Evolutionary conservation across 306 rosid species (phyloP), one percentile per base, ranked within the genome.

Genomic region (Cucurbita moschata): DNA sequence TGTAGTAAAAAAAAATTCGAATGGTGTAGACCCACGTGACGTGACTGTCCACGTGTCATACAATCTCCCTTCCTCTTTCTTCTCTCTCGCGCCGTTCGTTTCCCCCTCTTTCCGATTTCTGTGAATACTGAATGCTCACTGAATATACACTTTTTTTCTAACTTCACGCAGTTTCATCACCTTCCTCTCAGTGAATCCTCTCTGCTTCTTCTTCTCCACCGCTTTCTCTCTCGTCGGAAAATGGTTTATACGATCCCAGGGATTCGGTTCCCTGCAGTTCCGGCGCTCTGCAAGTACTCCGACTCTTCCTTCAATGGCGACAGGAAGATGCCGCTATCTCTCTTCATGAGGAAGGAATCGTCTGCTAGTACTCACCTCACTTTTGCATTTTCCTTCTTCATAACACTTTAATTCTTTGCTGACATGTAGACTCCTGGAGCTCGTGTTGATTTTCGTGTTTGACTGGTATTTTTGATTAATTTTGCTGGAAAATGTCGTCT

Each of bases 221-320:
- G 7, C 9, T 12, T 50, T 38, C 42, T 14, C 10, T 7, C 46
- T 26, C 54, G 7, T 44, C 21, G 10, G 12, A 19, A 8, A 56
- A 90, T 90, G 98, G 94, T 86, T 77, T 90, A 85, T 15, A 87
- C 98, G 1, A 63, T 90, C 64, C 84, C 96, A 3, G 97, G 95
- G 54, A 79, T 94, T 58, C 89, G 92, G 47, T 83, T 89, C 78
- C 90, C 95, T 13, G 80, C 73, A 7, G 37, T 80, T 78, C 88
- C 90, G 43, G 74, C 93, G 8, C 26, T 62, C 21, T 72, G 76
- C 76, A 83, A 67, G 26, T 77, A 82, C 18, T 82, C 86, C 61
- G 82, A 67, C 6, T 60, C 83, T 11, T 77, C 21, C 78, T 70
- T 81, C 82, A 77, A 59, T 67, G 82, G 80, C 77, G 84, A 80